Evolutionary conservation across 2,329 filamentous ascomycete species (phyloP), one percentile per base, ranked within the genome.

Genomic region (Lachnum nothofagi): DNA sequence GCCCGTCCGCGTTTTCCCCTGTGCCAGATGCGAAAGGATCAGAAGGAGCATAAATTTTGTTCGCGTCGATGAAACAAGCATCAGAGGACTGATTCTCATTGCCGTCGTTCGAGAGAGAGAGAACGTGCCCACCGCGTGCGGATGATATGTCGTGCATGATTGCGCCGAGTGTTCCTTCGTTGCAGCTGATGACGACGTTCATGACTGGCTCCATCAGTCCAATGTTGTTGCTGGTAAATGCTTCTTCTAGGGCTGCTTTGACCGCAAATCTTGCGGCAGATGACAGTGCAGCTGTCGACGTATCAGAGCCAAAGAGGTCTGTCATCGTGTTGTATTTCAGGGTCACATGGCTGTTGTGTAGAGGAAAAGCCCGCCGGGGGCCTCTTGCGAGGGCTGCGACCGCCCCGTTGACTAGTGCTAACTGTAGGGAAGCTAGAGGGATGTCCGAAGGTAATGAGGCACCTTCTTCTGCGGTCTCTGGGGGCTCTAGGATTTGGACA

Each of bases 171-270:
- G 80, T 83, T 5, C 78, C 76, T 68, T 96, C 91, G 44, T 93
- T 88, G 42, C 93, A 89, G 57, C 81, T 83, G 63, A 98, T 95
- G 44, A 85, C 82, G 4, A 88, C 88, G 52, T 84, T 83, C 89
- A 97, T 96, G 46, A 98, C 87, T 1, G 93, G 93, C 64, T 98
- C 93, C 70, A 97, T 85, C 33, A 98, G 73, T 1, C 78, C 77
- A 1, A 89, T 78, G 2, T 73, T 70, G 2, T 71, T 64, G 23
- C 70, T 67, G 8, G 75, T 70, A 47, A 80, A 75, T 0, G 83
- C 80, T 16, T 80, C 75, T 43, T 79, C 78, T 1, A 97, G 76
- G 0, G 85, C 84, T 7, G 77, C 73, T 51, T 85, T 80, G 0
- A 91, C 85, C 2, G 87, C 86, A 63, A 68, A 79, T 64, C 69